These are phyloP conservation scores for Macrophomina phaseolina DNA, from an alignment of 2,329 filamentous ascomycete species.

Conservation along the genomic window DNA sequence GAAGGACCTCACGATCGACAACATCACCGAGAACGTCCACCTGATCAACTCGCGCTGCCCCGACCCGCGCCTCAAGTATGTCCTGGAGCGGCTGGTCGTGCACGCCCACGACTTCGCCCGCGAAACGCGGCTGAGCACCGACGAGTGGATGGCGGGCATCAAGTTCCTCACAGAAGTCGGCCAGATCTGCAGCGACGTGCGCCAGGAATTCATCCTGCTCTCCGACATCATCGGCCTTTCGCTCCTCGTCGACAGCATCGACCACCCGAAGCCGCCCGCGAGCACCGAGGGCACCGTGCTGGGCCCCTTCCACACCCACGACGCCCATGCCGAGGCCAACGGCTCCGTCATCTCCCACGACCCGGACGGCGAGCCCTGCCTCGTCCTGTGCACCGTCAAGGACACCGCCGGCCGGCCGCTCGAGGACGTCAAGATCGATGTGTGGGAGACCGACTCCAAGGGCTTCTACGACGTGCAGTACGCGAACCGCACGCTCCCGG, in stretches of 20 bases:
- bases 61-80: conserved; percentile 70
- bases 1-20: conserved; percentile 77
- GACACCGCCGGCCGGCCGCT: conserved; percentile 70
- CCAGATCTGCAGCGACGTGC: conserved; percentile 74
- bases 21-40: conserved; percentile 78
- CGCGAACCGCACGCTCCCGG: conserved; percentile 62
- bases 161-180: conserved; percentile 74
- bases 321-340: conserved; percentile 63
- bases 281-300: conserved; percentile 81
- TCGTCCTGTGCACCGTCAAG: conserved; percentile 75
- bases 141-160: conserved; percentile 79
- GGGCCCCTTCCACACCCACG: conserved; percentile 83
- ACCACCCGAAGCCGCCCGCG: conserved; percentile 75
- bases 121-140: conserved; percentile 75
- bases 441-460: conserved; percentile 84
- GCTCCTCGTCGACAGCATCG: conserved; percentile 80
- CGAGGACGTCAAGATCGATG: conserved; percentile 72
- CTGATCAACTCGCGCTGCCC: conserved; percentile 74
- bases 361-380: conserved; percentile 69
- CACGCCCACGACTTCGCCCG: conserved; percentile 84
- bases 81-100: conserved; percentile 74
- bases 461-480: conserved; percentile 86
- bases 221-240: conserved; percentile 81
- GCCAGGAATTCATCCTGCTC: conserved; percentile 84
- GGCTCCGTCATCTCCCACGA: conserved; percentile 72